Percentiles rank a stretch among this genome's conserved stretches.
Conservation (phyloP, 2,329 filamentous ascomycete genomes). For the Trichophyton mentagrophytes region DNA sequence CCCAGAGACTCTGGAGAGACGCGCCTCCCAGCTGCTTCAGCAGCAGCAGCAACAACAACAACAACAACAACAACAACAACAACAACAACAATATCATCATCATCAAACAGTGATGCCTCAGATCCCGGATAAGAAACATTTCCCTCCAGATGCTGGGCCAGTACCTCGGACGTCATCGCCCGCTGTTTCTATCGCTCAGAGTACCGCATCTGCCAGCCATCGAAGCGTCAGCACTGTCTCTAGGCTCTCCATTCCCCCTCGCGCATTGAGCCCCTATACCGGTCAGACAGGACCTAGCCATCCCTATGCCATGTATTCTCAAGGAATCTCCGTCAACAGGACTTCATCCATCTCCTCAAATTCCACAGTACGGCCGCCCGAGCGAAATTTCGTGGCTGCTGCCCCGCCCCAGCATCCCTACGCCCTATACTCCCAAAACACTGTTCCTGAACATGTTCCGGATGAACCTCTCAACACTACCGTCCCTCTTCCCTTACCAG, state of each 20-base stretch:
- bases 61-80: conserved; percentile 14
- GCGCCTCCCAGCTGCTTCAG: conserved; percentile 13
- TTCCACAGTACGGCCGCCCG: conserved; percentile 50
- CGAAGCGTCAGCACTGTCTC: conserved; percentile 35
- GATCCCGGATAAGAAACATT: conserved; percentile 8
- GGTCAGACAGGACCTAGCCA: conserved; percentile 64
- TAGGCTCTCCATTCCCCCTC: conserved; percentile 34
- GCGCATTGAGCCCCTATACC: conserved; percentile 51
- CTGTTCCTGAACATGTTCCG: conserved; percentile 45
- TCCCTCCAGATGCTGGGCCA: conserved; percentile 8
- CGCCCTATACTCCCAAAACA: conserved; percentile 71
- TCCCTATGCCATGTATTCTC: conserved; percentile 73
- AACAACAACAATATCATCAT: conserved; percentile 6
- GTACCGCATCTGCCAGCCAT: conserved; percentile 23
- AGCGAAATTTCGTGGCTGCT: conserved; percentile 47
- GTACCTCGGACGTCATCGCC: conserved; percentile 14
- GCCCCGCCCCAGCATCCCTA: conserved; percentile 72
- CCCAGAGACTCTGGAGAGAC: conserved; percentile 16
- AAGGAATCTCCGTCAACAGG: conserved; percentile 47
- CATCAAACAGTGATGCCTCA: conserved; percentile 8
- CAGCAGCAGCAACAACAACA: conserved; percentile 12
- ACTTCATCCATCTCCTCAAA: conserved; percentile 58
- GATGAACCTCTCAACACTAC: conserved; percentile 21
- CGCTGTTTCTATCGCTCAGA: conserved; percentile 10
- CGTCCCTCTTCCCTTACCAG: conserved; percentile 62